Base-by-base conservation (phyloP, 2,329 filamentous ascomycete species). In the Knufia fluminis region DNA sequence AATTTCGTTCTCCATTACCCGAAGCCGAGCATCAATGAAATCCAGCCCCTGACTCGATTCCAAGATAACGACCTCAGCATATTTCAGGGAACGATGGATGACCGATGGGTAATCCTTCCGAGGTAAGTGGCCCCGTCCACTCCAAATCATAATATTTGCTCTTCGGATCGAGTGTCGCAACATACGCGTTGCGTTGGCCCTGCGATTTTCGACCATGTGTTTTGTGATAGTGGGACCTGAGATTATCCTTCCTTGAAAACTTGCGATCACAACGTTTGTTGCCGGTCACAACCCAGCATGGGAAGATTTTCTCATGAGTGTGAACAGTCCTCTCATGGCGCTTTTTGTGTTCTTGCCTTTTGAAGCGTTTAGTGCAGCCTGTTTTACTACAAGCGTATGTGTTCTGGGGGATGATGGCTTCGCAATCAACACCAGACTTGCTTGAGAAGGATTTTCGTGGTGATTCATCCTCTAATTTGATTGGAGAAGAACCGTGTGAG, bases 301-400 rank as follows among this genome's bases (percentile, higher is more conserved):
- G 62, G 57, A 69, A 66, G 3, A 65, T 65, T 8, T 40, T 32
- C 38, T 52, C 66, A 51, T 68, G 66, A 51, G 68, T 66, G 26
- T 69, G 70, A 49, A 73, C 71, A 14, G 66, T 72, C 58, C 67
- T 70, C 61, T 70, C 68, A 55, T 75, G 72, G 9, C 72, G 61
- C 60, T 73, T 72, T 16, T 74, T 60, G 50, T 74, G 72, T 53
- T 75, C 72, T 52, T 71, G 69, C 42, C 72, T 60, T 61, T 71
- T 70, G 58, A 75, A 75, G 3, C 66, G 66, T 6, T 67, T 67
- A 48, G 65, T 48, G 43, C 58, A 60, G 16, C 49, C 71, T 68
- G 54, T 64, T 62, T 56, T 70, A 67, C 28, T 66, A 64, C 2
- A 72, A 63, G 59, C 68, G 63, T 53, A 58, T 23, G 53, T 48